Percentiles rank a stretch among this genome's conserved stretches.
These are phyloP conservation scores for Phytophthora syringae DNA, from an alignment of 352 stramenopile species.

Conservation along the genomic window DNA sequence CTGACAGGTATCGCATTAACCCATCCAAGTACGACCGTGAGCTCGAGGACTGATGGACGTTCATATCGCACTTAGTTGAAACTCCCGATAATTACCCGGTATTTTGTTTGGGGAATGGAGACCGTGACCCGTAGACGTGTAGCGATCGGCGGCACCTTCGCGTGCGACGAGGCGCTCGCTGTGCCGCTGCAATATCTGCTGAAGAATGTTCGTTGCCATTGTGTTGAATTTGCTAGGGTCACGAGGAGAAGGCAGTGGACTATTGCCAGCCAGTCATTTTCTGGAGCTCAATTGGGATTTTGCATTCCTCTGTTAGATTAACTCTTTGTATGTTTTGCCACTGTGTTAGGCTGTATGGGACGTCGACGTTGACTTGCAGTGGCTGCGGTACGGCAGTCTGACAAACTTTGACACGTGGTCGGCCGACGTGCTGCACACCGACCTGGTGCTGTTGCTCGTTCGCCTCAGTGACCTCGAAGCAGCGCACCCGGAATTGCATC, in stretches of 20 bases:
- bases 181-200: constrained; percentile 60
- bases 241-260: not conserved
- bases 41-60: constrained; percentile 40
- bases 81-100: constrained; percentile 17
- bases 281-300: not conserved
- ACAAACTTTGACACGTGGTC: constrained; percentile 44
- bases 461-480: constrained; percentile 62
- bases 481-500: constrained; percentile 61
- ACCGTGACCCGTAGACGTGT: constrained; percentile 32
- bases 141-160: constrained; percentile 63
- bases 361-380: constrained; percentile 47
- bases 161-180: constrained; percentile 61
- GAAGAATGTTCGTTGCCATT: constrained; percentile 45
- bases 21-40: constrained; percentile 73
- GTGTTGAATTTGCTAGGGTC: constrained; percentile 6
- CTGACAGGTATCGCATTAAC: constrained; percentile 78
- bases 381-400: constrained; percentile 62
- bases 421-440: constrained; percentile 14
- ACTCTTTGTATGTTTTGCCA: constrained; percentile 10
- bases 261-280: constrained; percentile 1
- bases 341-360: constrained; percentile 34
- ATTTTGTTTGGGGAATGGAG: constrained; percentile 27
- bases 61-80: constrained; percentile 33
- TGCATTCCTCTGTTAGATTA: not conserved
- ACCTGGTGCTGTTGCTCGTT: constrained; percentile 68